Evolutionary conservation across 2,329 filamentous ascomycete genomes (phyloP), one percentile per base, ranked within the genome.

Genomic region (Raffaelea deltoideospora): DNA sequence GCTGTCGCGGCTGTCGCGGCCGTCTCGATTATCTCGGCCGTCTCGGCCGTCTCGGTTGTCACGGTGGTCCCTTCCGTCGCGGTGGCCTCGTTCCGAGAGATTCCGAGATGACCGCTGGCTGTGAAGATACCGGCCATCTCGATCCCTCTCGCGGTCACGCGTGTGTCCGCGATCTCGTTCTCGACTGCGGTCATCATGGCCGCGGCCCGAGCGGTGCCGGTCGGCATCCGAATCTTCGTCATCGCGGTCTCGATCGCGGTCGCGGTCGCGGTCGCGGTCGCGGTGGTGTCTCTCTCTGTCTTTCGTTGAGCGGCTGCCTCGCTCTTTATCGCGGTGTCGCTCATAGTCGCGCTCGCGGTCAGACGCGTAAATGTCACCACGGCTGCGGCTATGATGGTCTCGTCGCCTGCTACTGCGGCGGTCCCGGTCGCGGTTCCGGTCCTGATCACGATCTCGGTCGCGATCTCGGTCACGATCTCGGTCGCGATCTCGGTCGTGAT

Each of bases 241-340:
- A 9, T 57, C 50, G 5, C 55, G 47, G 18, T 47, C 38, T 10
- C 52, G 42, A 29, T 50, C 41, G 5, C 52, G 48, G 14, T 56
- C 51, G 4, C 55, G 48, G 14, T 58, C 55, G 4, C 56, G 53
- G 10, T 56, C 41, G 13, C 42, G 31, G 31, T 49, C 41, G 4
- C 52, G 47, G 13, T 56, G 50, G 6, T 53, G 47, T 14, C 56
- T 53, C 5, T 55, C 52, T 11, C 54, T 11, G 11, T 32, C n/a
- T n/a, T n/a, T n/a, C n/a, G n/a, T n/a, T n/a, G n/a, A 45, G 19
- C 18, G 18, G 30, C 60, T 56, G 11, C 60, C 57, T 39, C 63
- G 60, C 9, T 61, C 55, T 4, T 56, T 51, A 5, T 64, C 56
- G 6, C 55, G 54, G 34, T 66, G 57, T 39, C 62, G 60, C 20